phyloP scores from a whole-genome alignment of 805 yeast species.

The Yarrowia divulgata region DNA sequence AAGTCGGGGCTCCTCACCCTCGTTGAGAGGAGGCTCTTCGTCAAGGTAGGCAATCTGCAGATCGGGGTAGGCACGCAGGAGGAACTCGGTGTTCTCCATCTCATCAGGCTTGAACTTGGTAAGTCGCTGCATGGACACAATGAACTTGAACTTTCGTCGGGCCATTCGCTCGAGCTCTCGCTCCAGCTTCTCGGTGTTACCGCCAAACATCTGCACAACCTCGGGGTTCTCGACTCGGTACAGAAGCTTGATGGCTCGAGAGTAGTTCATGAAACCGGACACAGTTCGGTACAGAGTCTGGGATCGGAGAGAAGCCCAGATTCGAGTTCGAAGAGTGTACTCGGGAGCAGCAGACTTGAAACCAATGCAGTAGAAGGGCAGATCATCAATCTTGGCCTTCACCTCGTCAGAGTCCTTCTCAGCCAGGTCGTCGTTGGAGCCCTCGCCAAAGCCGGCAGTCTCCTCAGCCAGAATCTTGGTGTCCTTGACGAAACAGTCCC shows the following conservation, averaged over 20 bases:
- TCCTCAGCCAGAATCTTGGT: conserved; percentile 95
- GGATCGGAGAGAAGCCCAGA: conserved; percentile 97
- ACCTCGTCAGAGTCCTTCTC: conserved; percentile 72
- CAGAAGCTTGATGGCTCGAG: conserved; percentile 91
- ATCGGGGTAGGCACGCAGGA: conserved; percentile 77
- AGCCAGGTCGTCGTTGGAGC: conserved; percentile 51
- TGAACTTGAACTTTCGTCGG: conserved; percentile 75
- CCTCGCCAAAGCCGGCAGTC: conserved; percentile 77
- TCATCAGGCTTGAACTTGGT: conserved; percentile 71
- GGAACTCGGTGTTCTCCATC: conserved; percentile 66
- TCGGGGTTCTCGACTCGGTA: conserved; percentile 96
- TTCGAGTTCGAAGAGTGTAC: conserved; percentile 92
- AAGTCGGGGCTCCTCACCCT: conserved; percentile 56
- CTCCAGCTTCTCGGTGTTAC: conserved; percentile 95
- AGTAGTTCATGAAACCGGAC: conserved; percentile 98
- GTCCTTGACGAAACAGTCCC: conserved; percentile 97
- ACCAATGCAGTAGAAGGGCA: conserved; percentile 74
- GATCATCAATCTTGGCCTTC: conserved; percentile 85
- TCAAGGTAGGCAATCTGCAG: conserved; percentile 86
- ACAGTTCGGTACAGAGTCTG: conserved; percentile 97
- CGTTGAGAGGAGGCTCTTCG: conserved; percentile 76
- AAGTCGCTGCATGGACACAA: conserved; percentile 88
- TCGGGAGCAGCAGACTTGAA: conserved; percentile 98
- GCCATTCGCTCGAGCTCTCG: conserved; percentile 90
- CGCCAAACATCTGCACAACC: conserved; percentile 95